A percentile compares a stretch with the other conserved stretches of the same genome.
Evolutionary conservation across 352 stramenopile genomes (phyloP).

Genomic region (Peronospora farinosa): DNA sequence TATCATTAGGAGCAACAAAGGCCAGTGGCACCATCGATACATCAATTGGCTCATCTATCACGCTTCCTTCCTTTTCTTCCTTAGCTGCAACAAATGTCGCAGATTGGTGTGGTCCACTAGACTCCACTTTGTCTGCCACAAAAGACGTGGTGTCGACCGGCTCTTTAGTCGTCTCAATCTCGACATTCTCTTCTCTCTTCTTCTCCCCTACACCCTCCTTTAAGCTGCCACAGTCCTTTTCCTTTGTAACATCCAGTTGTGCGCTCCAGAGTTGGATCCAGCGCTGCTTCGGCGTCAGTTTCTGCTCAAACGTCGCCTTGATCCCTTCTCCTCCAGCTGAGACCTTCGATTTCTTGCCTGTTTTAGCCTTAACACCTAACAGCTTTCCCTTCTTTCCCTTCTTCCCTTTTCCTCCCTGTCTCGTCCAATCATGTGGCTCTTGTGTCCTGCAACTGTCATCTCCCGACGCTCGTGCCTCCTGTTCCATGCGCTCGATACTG

Average conservation of each 20-base stretch:
- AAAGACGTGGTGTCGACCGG: slow-evolving; percentile 4
- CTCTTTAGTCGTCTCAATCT: neutral
- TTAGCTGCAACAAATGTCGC: neutral
- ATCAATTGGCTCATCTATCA: slow-evolving; percentile 2
- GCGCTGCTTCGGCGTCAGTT: slow-evolving; percentile 67
- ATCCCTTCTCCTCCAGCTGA: slow-evolving; percentile 14
- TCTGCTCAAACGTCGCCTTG: slow-evolving; percentile 24
- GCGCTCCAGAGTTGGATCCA: slow-evolving; percentile 73
- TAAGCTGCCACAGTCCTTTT: slow-evolving; percentile 15
- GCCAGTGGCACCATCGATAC: neutral
- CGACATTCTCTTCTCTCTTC: neutral
- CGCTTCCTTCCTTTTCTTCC: slow-evolving; percentile 8
- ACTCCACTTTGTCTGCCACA: slow-evolving; percentile 1
- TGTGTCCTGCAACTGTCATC: slow-evolving; percentile 14
- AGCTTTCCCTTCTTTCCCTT: slow-evolving; percentile 32
- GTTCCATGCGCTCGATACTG: slow-evolving; percentile 73
- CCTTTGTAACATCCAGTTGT: slow-evolving; percentile 26
- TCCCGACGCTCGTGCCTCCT: slow-evolving; percentile 31
- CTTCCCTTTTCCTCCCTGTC: slow-evolving; percentile 21
- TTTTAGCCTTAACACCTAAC: slow-evolving; percentile 24
- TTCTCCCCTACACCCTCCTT: slow-evolving; percentile 11
- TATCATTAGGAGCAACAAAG: neutral
- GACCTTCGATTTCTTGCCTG: slow-evolving; percentile 37
- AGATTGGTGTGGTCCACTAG: slow-evolving; percentile 6
- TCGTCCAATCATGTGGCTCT: slow-evolving; percentile 21